Percentiles rank a stretch among this genome's conserved stretches.
Conservation (phyloP, 441 rosid species). For the Kokia cookei region DNA sequence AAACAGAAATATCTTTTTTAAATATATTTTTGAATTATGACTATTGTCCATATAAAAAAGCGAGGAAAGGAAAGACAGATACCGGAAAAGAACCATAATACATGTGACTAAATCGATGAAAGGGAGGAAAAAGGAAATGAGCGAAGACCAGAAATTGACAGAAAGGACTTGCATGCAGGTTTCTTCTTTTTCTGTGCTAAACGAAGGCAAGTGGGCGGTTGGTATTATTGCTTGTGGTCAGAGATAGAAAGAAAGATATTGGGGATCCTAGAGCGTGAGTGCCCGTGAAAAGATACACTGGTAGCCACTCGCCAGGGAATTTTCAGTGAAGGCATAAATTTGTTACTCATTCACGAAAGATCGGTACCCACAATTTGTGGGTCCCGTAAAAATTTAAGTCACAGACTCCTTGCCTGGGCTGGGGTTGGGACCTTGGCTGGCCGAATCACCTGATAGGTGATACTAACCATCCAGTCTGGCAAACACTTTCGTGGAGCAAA, state of each 20-base stretch:
- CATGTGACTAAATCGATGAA: conserved; percentile 1
- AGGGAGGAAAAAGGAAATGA: conserved; percentile 4
- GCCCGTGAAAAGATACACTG: conserved; percentile 19
- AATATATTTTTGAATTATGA: neutral
- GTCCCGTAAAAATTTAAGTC: conserved; percentile 10
- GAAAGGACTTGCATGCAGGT: conserved; percentile 14
- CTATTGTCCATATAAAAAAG: neutral
- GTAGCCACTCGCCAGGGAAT: conserved; percentile 12
- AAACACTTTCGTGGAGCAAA: conserved; percentile 11
- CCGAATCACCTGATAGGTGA: neutral
- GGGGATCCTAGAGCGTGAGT: conserved; percentile 1
- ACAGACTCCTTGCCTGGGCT: neutral
- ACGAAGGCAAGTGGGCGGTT: conserved; percentile 23
- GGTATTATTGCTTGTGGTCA: conserved; percentile 12
- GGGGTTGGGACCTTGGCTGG: neutral
- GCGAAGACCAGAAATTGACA: conserved; percentile 22
- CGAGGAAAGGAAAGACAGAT: neutral
- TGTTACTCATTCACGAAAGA: conserved; percentile 23
- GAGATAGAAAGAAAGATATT: neutral
- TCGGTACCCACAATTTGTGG: conserved; percentile 7
- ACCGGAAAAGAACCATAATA: neutral
- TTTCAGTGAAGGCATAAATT: conserved; percentile 8
- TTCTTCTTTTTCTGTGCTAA: conserved; percentile 15
- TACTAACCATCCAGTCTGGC: conserved; percentile 11
- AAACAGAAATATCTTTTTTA: neutral